phyloP scores from a whole-genome alignment of 2,329 filamentous ascomycete species.

The Thelonectria blattea region DNA sequence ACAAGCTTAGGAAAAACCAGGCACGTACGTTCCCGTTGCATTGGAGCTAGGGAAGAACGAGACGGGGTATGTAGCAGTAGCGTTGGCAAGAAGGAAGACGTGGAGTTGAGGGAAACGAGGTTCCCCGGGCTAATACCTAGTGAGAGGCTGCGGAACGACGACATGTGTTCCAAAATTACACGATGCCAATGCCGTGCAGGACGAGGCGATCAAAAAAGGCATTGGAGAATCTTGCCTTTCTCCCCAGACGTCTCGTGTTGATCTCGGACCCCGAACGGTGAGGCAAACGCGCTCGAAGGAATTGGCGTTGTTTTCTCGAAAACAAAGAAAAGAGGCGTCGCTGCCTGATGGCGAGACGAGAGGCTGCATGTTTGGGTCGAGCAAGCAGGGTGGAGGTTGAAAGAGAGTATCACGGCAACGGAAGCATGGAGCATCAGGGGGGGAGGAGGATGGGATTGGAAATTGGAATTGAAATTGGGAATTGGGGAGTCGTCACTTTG shows the following conservation, averaged over 20 bases:
- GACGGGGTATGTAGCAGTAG: background rate
- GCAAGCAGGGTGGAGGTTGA: background rate
- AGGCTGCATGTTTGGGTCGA: constrained; percentile 26
- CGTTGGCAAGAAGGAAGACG: constrained; percentile 1
- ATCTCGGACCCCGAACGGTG: background rate
- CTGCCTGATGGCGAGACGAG: constrained; percentile 22
- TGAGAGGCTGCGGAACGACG: constrained; percentile 7
- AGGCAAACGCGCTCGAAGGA: constrained; percentile 1
- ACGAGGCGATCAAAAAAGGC: background rate
- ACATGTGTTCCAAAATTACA: constrained; percentile 12
- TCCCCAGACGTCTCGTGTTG: background rate
- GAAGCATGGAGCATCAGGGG: too few species aligned
- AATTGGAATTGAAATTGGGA: background rate
- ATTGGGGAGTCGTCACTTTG: background rate
- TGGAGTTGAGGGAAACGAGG: background rate
- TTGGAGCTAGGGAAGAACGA: background rate
- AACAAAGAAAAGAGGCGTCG: constrained; percentile 3
- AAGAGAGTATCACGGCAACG: too few species aligned
- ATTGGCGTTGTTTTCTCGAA: background rate
- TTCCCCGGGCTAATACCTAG: constrained; percentile 9
- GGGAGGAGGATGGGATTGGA: too few species aligned
- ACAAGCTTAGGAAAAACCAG: constrained; percentile 17
- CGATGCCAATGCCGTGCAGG: background rate
- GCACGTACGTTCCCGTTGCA: constrained; percentile 13
- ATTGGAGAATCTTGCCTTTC: background rate